A percentile compares a stretch with the other conserved stretches of the same genome.
These are phyloP conservation scores for Pichia cabralensis DNA, from an alignment of 805 yeast genomes.

Conservation along the genomic window DNA sequence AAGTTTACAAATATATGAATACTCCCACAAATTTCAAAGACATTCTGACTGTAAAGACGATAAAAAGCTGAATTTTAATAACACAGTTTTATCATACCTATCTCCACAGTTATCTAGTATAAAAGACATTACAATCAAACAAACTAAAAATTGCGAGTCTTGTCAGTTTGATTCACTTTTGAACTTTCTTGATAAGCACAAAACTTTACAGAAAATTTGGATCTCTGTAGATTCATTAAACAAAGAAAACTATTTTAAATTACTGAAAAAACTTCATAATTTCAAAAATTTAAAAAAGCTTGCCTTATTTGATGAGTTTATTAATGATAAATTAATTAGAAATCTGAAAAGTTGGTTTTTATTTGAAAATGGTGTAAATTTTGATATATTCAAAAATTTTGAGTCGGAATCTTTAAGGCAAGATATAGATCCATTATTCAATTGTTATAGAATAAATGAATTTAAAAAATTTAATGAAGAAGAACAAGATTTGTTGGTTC, in stretches of 20 bases:
- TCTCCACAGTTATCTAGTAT: constrained; percentile 14
- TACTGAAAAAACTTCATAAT: constrained; percentile 6
- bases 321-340: constrained; percentile 13
- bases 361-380: constrained; percentile 12
- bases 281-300: constrained; percentile 8
- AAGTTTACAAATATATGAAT: constrained; percentile 18
- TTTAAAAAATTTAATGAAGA: constrained; percentile 14
- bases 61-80: not conserved
- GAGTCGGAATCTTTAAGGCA: constrained; percentile 16
- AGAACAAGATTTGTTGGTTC: constrained; percentile 13
- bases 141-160: constrained; percentile 19
- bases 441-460: constrained; percentile 11
- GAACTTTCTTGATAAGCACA: constrained; percentile 7
- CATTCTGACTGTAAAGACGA: constrained; percentile 6
- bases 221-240: constrained; percentile 16
- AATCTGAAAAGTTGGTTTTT: constrained; percentile 20
- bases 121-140: constrained; percentile 14
- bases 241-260: constrained; percentile 5
- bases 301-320: constrained; percentile 17
- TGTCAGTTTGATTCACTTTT: constrained; percentile 18
- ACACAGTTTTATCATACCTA: constrained; percentile 10
- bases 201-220: constrained; percentile 9
- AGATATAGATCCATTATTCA: constrained; percentile 11
- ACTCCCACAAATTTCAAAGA: constrained; percentile 16
- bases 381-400: constrained; percentile 13